Base-by-base conservation (phyloP, 2,329 filamentous ascomycete genomes). In the Pseudogymnoascus sp. region DNA sequence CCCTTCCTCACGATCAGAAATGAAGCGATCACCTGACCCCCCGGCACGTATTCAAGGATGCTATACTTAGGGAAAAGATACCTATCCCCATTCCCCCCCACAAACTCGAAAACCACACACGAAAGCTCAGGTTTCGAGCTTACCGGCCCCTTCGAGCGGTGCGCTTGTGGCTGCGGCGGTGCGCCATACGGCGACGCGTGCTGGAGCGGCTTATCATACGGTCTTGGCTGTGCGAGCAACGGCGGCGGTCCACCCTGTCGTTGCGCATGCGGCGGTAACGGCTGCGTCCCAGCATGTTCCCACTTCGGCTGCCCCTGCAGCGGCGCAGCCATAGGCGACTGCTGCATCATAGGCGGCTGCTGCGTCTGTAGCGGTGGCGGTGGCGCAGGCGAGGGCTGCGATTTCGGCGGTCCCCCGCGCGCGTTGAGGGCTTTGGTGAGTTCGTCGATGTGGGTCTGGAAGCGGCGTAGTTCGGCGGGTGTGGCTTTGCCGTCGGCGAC, bases 391-490 rank as follows among this genome's bases (percentile, higher is more conserved):
- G 81, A 38, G 83, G 75, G 66, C 85, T 87, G 14, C 6, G 40
- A 44, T 44, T 44, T 44, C 4, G 40, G 40, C 78, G 77, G 28
- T 79, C 77, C 7, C 84, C 83, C 69, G 82, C 84, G 38, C 81
- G 80, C 11, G 82, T 84, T 73, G 82, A 86, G 71, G 82, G 87
- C 65, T 79, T 82, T 81, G 76, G 67, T 92, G 63, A 94, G 82
- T 71, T 91, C 86, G 69, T 92, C 88, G 66, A 94, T 94, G 44
- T 94, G 90, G 59, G 81, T 82, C 72, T 94, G 90, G 68, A 94
- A 94, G 66, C 86, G 84, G 56, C 85, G 84, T 11, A 94, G 76
- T 72, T 94, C 89, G 12, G 85, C 82, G 38, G 84, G 82, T 11
- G 83, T 85, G 0, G 90, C 90, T 67, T 87, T 82, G 1, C 90